Base-by-base conservation (phyloP, 2,329 filamentous ascomycete genomes). In the Ceratocystis variospora region DNA sequence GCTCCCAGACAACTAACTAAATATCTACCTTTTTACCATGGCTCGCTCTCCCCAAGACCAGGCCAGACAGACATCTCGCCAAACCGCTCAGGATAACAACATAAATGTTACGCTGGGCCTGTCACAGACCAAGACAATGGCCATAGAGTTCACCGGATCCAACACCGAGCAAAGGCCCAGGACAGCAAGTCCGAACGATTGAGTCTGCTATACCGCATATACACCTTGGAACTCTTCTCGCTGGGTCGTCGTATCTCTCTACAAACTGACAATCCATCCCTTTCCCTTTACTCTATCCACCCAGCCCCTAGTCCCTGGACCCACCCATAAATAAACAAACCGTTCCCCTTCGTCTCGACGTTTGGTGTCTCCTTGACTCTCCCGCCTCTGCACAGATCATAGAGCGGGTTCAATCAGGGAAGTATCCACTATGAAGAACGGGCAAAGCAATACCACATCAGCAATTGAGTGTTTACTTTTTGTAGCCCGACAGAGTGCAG, bases 81-180 rank as follows among this genome's bases (percentile, higher is more conserved):
- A 25, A 25, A 53, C n/a, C 7, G n/a, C n/a, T 7, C 22, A 59
- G 55, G 28, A 59, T n/a, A 59, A 5, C 25, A 37, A 31, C 55
- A 59, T 37, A 19, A 59, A 33, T 31, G 55, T 19, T n/a, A 31
- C 25, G 25, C 55, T 59, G n/a, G 5, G 55, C 28, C 55, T 59
- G 17, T 59, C 55, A 59, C 55, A 59, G 28, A 59, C 55, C 55
- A 33, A 59, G 55, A 59, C 55, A 31, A n/a, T n/a, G 25, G 28
- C 2, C 55, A 59, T 28, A 53, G 19, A 53, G 48, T 25, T 19
- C 8, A 22, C 22, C 50, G 25, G 15, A 55, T 22, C 12, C 5
- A 5, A 55, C 19, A 37, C 15, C 15, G 4, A 31, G 48, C 48
- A 53, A 15, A 53, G 22, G 10, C 19, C 4, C 48, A 53, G 12